Conservation (phyloP, 2,329 filamentous ascomycete species). For the Calonectria honghensis region DNA sequence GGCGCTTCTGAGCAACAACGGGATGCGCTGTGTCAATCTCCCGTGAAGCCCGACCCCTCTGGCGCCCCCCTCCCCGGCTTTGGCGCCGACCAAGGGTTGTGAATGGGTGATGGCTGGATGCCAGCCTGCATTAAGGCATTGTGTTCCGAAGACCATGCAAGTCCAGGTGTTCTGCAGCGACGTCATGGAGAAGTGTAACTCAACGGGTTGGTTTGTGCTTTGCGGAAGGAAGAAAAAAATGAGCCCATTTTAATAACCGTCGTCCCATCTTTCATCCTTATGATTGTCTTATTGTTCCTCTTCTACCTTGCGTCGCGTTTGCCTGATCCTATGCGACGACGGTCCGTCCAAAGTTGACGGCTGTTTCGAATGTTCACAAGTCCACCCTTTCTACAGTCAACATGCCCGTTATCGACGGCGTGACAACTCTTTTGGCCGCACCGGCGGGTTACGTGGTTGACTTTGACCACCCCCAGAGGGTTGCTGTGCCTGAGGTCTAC, state of each 20-base stretch:
- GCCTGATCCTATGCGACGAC: background rate
- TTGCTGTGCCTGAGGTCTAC: slow-evolving; percentile 51
- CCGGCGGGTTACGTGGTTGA: slow-evolving; percentile 59
- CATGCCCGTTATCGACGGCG: slow-evolving; percentile 47
- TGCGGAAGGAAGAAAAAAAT: background rate
- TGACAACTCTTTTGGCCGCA: slow-evolving; percentile 45
- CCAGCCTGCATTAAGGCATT: slow-evolving; percentile 28
- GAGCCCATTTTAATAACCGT: slow-evolving; percentile 13
- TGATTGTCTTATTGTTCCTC: background rate
- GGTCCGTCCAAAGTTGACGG: background rate
- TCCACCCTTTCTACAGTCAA: slow-evolving; percentile 5
- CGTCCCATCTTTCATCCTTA: slow-evolving; percentile 11
- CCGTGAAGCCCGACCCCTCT: background rate
- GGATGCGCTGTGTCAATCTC: slow-evolving; percentile 16
- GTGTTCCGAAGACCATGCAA: slow-evolving; percentile 20
- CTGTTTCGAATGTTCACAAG: slow-evolving; percentile 15
- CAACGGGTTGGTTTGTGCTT: slow-evolving; percentile 5
- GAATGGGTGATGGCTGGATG: slow-evolving; percentile 15
- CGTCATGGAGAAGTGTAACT: slow-evolving; percentile 1
- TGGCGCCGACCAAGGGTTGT: slow-evolving; percentile 7
- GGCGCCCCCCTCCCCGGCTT: background rate
- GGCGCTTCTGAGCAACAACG: background rate
- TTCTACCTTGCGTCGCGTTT: background rate
- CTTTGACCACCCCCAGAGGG: slow-evolving; percentile 57
- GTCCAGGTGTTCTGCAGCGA: slow-evolving; percentile 20